Evolutionary conservation across 2,329 filamentous ascomycete genomes (phyloP).

Genomic region (Zymoseptoria tritici): DNA sequence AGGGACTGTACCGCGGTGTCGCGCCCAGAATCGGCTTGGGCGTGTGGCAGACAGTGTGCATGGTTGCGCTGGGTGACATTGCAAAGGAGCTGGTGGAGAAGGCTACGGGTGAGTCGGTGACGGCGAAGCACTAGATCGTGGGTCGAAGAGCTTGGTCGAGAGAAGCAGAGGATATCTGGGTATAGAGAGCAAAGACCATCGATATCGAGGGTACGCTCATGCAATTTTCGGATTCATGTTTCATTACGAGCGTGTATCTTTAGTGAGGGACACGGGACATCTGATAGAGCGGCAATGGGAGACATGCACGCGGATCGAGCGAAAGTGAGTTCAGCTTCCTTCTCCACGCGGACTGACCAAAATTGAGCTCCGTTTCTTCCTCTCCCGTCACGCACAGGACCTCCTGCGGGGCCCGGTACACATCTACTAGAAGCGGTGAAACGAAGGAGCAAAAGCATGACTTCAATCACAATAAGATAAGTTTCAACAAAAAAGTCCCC

Average conservation of each 20-base stretch:
- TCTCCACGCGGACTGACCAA: too few relatives aligned
- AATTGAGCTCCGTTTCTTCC: too few relatives aligned
- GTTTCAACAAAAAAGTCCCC: too few relatives aligned
- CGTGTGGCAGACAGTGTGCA: conserved; percentile 99
- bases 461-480: too few relatives aligned
- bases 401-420: too few relatives aligned
- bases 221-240: neutral
- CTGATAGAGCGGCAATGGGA: neutral
- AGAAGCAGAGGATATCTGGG: neutral
- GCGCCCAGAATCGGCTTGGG: conserved; percentile 88
- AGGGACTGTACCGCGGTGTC: conserved; percentile 92
- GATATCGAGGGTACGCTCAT: neutral
- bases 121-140: conserved; percentile 53
- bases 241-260: neutral
- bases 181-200: neutral
- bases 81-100: conserved; percentile 60
- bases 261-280: neutral
- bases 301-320: neutral
- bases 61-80: conserved; percentile 94
- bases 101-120: conserved; percentile 55
- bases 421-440: too few relatives aligned
- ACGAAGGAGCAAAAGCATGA: too few relatives aligned
- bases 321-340: neutral
- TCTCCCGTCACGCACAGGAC: too few relatives aligned
- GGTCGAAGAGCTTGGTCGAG: neutral